Evolutionary conservation across 495 filamentous ascomycete genomes (phyloP), one percentile per base, ranked within the genome.

Genomic region (Daldinia caldariorum): DNA sequence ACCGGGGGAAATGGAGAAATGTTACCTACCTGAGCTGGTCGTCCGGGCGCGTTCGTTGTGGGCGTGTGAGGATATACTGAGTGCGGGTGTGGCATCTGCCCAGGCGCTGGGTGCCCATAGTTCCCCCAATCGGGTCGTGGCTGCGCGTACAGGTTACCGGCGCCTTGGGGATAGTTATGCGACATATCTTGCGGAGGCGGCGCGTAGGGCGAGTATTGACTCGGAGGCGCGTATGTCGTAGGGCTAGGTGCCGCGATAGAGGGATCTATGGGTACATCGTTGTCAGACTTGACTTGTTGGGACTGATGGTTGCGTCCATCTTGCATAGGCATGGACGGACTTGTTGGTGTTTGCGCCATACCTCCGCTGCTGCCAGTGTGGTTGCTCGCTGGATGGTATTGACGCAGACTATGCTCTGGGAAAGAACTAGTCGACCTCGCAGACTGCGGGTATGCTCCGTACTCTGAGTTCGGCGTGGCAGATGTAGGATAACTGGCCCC

Each of bases 201-300:
- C 50, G 78, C 78, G 82, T 97, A 97, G 32, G 93, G 92, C 66
- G 94, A 92, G 81, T 97, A 88, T 71, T 88, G 87, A 35, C 76
- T 79, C 57, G 90, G 87, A 74, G 92, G 88, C 73, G 92, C 89
- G 76, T 97, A 97, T 69, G 92, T 92, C 55, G 94, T 92, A 58
- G 94, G 93, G 84, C 93, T 97, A 64, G 93, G 89, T 73, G 91
- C 90, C 79, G 95, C 91, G 73, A 97, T 95, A 73, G 93, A 94
- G 70, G 94, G 93, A 96, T 99, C 95, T 97, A 97, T 91, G 91
- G 93, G 94, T 84, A 95, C 88, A 88, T 93, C 89, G 88, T 86
- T 86, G 93, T 97, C 91, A 97, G 93, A 94, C 81, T 92, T 93
- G 79, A 88, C 84, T 84, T 89, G 89, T 77, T 88, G 83, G 75